Percentiles rank a stretch among this genome's conserved stretches.
phyloP scores from a whole-genome alignment of 345 rosid species.

The Psidium friedrichsthalianum region DNA sequence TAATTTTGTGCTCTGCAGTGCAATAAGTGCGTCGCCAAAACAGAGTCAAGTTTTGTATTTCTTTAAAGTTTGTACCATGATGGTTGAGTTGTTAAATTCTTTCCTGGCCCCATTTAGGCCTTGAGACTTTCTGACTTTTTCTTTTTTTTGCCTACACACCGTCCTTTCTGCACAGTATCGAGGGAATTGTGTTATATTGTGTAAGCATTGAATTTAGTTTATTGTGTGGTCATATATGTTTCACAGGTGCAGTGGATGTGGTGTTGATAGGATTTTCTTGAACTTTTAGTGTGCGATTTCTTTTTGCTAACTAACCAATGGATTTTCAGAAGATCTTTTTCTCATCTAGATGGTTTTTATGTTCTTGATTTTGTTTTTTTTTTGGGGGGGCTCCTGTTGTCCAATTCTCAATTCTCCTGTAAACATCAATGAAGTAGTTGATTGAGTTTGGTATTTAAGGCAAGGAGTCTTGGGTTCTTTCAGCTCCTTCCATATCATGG shows the following conservation, averaged over 20 bases:
- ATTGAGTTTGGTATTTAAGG: neutral
- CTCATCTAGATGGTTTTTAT: neutral
- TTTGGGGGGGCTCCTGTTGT: neutral
- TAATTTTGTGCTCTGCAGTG: neutral
- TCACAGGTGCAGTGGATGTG: neutral
- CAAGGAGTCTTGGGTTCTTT: neutral
- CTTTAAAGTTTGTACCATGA: neutral
- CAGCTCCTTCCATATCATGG: neutral
- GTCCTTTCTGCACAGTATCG: neutral
- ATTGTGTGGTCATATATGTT: neutral
- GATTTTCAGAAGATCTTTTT: neutral
- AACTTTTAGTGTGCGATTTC: neutral
- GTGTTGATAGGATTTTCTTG: neutral
- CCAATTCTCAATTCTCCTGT: neutral
- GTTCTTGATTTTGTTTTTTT: neutral
- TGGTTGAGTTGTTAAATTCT: neutral
- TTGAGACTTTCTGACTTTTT: neutral
- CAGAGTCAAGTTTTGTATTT: neutral
- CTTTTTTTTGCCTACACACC: neutral
- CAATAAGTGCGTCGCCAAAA: neutral
- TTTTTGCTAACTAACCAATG: neutral
- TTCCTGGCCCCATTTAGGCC: neutral
- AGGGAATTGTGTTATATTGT: neutral
- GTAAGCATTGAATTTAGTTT: neutral
- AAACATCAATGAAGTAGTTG: neutral